phyloP scores from a whole-genome alignment of 2,329 filamentous ascomycete genomes.

The Colletotrichum nymphaeae region DNA sequence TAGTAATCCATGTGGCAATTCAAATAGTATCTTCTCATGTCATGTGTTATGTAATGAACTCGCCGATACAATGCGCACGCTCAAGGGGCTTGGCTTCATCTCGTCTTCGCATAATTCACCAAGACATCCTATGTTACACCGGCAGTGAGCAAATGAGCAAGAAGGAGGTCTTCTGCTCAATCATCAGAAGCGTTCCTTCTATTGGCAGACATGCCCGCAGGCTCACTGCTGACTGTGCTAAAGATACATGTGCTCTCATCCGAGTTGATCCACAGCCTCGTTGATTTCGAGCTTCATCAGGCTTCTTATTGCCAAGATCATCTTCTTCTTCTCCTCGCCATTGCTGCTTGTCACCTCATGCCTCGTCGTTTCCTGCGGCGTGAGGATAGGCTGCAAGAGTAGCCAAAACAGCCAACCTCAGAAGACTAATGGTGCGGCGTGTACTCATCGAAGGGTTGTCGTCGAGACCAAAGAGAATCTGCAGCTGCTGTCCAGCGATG shows the following conservation, averaged over 20 bases:
- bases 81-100: too few species aligned
- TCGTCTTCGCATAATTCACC: too few species aligned
- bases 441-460: neutral
- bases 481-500: neutral
- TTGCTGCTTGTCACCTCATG: neutral
- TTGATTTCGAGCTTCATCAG: neutral
- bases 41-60: too few species aligned
- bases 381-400: neutral
- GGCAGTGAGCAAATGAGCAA: too few species aligned
- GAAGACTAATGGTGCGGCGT: neutral
- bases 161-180: too few species aligned
- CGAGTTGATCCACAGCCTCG: neutral
- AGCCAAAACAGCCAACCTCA: neutral
- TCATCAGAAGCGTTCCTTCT: neutral
- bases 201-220: too few species aligned
- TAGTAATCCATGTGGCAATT: neutral
- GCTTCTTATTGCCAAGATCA: neutral
- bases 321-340: too few species aligned
- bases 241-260: neutral
- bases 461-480: neutral
- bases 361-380: neutral
- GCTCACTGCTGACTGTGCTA: neutral
- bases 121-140: too few species aligned
- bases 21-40: too few species aligned
- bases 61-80: too few species aligned